phyloP scores from a whole-genome alignment of 2,329 filamentous ascomycete species.

The Akanthomyces lecanii region DNA sequence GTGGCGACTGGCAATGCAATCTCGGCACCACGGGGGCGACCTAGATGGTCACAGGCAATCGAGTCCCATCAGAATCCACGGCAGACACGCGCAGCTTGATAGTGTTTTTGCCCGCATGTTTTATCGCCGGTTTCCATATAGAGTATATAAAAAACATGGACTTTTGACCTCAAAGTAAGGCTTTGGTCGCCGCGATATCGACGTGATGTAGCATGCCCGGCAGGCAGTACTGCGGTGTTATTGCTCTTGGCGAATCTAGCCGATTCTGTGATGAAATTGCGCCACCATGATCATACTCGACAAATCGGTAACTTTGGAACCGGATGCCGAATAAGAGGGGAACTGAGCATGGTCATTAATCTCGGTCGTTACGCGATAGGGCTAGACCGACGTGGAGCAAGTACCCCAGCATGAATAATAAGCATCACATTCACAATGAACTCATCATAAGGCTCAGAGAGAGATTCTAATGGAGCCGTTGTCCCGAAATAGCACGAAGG shows the following conservation, averaged over 20 bases:
- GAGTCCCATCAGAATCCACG: not conserved
- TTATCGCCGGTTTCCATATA: too few relatives aligned
- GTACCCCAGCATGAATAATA: not conserved
- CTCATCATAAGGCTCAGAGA: not conserved
- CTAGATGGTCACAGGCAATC: not conserved
- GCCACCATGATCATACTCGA: not conserved
- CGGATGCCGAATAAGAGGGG: not conserved
- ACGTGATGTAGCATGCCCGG: not conserved
- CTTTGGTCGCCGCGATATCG: not conserved
- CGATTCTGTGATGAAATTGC: not conserved
- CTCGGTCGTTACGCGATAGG: slow-evolving; percentile 3
- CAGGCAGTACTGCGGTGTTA: not conserved
- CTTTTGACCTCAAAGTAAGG: not conserved
- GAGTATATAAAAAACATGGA: not conserved
- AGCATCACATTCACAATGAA: not conserved
- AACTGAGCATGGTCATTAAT: not conserved
- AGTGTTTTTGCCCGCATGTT: too few relatives aligned
- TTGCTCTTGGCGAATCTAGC: not conserved
- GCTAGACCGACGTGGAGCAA: not conserved
- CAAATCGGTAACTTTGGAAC: not conserved
- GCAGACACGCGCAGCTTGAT: not conserved
- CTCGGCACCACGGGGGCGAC: not conserved
- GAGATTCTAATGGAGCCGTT: not conserved
- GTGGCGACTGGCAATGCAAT: not conserved
- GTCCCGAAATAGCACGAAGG: not conserved